Conservation (phyloP, 1,139 yeast species). For the Pichia sp. region DNA sequence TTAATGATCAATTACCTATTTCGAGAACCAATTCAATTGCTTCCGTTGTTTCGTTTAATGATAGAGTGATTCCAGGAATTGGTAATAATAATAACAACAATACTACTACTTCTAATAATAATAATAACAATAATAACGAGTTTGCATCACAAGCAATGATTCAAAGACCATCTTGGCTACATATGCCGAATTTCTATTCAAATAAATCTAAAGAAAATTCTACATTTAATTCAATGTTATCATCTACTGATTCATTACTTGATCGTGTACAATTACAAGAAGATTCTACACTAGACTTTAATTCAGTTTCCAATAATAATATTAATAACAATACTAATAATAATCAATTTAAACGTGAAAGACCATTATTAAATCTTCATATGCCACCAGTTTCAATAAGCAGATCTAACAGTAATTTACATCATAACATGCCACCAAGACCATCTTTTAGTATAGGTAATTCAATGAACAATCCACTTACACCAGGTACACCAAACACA, state of each 20-base stretch:
- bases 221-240: conserved; percentile 6
- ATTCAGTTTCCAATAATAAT: neutral
- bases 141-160: conserved; percentile 7
- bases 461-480: conserved; percentile 3
- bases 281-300: neutral
- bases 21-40: conserved; percentile 23
- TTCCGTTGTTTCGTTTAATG: conserved; percentile 14
- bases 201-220: conserved; percentile 20
- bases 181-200: conserved; percentile 23
- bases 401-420: neutral
- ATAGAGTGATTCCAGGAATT: conserved; percentile 6
- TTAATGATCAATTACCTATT: conserved; percentile 14
- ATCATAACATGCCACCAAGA: conserved; percentile 1
- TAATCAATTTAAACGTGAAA: conserved; percentile 5
- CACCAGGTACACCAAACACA: conserved; percentile 6
- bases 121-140: neutral
- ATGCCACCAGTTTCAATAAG: conserved; percentile 6
- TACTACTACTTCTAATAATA: neutral
- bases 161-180: conserved; percentile 30
- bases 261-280: conserved; percentile 24
- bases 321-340: neutral
- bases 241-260: conserved; percentile 29
- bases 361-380: conserved; percentile 8
- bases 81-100: neutral
- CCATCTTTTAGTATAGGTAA: conserved; percentile 8